Evolutionary conservation across 1,139 yeast genomes (phyloP).

Genomic region (Lodderomyces elongisporus): DNA sequence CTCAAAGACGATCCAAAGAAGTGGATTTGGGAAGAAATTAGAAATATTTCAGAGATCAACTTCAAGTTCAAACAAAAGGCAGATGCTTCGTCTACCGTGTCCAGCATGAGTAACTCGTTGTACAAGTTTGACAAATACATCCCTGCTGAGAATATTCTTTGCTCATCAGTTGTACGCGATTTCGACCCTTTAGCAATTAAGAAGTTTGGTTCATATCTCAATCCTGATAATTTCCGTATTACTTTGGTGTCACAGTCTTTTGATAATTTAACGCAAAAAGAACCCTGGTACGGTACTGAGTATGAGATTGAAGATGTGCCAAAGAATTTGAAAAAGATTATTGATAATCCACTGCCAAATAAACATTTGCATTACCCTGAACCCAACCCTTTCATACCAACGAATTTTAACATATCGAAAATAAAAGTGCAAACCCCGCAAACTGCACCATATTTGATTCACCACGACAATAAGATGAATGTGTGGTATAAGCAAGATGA

Average conservation of each 20-base stretch:
- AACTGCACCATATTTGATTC: slow-evolving; percentile 34
- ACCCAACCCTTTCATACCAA: slow-evolving; percentile 75
- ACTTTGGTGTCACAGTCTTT: slow-evolving; percentile 51
- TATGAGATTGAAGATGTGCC: slow-evolving; percentile 50
- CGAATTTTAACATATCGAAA: slow-evolving; percentile 58
- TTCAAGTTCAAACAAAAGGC: slow-evolving; percentile 68
- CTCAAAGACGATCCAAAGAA: slow-evolving; percentile 48
- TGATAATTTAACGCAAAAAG: slow-evolving; percentile 40
- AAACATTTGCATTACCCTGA: slow-evolving; percentile 56
- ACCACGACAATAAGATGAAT: slow-evolving; percentile 29
- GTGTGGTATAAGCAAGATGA: slow-evolving; percentile 94
- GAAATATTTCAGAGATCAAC: slow-evolving; percentile 40
- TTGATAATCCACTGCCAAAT: slow-evolving; percentile 1
- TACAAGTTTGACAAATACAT: slow-evolving; percentile 41
- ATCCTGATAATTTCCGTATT: slow-evolving; percentile 56
- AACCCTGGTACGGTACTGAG: slow-evolving; percentile 90
- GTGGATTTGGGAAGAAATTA: slow-evolving; percentile 50
- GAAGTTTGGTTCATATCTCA: slow-evolving; percentile 48
- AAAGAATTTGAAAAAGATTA: slow-evolving; percentile 21
- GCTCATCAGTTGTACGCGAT: slow-evolving; percentile 52
- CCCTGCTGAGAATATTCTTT: slow-evolving; percentile 61
- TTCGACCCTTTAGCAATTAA: slow-evolving; percentile 54
- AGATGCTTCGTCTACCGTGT: slow-evolving; percentile 56
- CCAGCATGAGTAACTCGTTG: slow-evolving; percentile 42
- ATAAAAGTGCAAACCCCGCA: slow-evolving; percentile 30